Conservation (phyloP, 2,329 filamentous ascomycete species). For the Penicillium occitanis region DNA sequence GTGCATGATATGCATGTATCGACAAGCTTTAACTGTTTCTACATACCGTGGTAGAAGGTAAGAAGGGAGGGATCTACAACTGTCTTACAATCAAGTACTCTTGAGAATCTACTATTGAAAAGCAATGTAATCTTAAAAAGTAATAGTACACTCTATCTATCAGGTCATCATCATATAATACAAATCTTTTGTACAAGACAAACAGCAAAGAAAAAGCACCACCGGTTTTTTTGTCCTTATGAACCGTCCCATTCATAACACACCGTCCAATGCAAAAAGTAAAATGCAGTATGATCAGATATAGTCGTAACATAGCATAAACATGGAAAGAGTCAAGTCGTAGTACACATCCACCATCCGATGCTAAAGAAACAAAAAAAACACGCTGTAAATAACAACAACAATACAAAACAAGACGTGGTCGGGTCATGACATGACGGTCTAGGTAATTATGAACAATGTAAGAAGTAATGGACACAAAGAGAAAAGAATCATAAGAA, state of each 20-base stretch:
- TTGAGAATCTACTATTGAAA: too few species aligned
- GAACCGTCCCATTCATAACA: not conserved
- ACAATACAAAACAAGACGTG: conserved; percentile 8
- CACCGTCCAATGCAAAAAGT: conserved; percentile 6
- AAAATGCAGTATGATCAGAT: conserved; percentile 3
- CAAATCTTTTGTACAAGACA: conserved; percentile 8
- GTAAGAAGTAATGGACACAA: not conserved
- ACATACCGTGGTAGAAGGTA: too few species aligned
- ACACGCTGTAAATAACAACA: conserved; percentile 13
- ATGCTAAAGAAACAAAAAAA: not conserved
- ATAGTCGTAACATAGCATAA: conserved; percentile 12
- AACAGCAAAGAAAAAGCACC: not conserved
- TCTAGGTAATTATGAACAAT: conserved; percentile 14
- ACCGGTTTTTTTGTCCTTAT: conserved; percentile 4
- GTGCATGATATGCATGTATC: not conserved
- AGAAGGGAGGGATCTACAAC: not conserved
- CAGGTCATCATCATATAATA: conserved; percentile 2
- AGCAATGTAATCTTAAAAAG: too few species aligned
- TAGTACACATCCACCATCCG: not conserved
- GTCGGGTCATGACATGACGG: conserved; percentile 13
- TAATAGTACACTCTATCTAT: conserved; percentile 16
- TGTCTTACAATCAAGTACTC: not conserved
- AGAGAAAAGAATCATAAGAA: not conserved
- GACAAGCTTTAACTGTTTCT: not conserved
- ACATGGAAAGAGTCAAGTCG: not conserved